Percentiles rank a stretch among this genome's conserved stretches.
phyloP scores from a whole-genome alignment of 2,329 filamentous ascomycete species.

The Pleomassaria siparia region DNA sequence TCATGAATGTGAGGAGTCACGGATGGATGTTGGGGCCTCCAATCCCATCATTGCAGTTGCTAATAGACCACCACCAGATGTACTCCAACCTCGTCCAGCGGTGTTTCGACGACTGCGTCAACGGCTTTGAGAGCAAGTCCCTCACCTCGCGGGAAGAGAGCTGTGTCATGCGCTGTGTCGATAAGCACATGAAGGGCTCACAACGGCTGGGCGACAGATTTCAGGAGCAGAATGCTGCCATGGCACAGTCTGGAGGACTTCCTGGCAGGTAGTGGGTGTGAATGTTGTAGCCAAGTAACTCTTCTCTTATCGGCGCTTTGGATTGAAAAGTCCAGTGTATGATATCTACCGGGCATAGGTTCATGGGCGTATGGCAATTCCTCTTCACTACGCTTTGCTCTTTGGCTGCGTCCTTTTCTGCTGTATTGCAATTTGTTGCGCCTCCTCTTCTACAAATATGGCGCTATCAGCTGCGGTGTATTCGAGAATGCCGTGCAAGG shows the following conservation, averaged over 20 bases:
- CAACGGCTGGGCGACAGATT: conserved; percentile 91
- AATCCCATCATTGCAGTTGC: neutral
- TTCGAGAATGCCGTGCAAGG: too few species aligned
- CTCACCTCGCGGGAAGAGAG: conserved; percentile 84
- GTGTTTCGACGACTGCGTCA: conserved; percentile 97
- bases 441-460: too few species aligned
- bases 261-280: conserved; percentile 45
- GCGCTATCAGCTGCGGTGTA: too few species aligned
- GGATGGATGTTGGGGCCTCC: neutral
- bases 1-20: conserved; percentile 77
- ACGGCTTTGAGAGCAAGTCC: conserved; percentile 97
- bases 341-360: conserved; percentile 1
- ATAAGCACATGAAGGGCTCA: conserved; percentile 92
- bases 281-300: neutral
- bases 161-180: conserved; percentile 91
- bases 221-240: conserved; percentile 70
- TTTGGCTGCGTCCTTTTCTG: neutral
- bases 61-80: conserved; percentile 51
- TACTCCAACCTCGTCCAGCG: conserved; percentile 76
- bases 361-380: conserved; percentile 3
- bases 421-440: too few species aligned
- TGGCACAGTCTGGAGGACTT: conserved; percentile 62
- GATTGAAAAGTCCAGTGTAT: conserved; percentile 2
- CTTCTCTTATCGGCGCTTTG: neutral
- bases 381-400: neutral